phyloP scores from a whole-genome alignment of 2,329 filamentous ascomycete genomes.

The Intubia oerlemansii region DNA sequence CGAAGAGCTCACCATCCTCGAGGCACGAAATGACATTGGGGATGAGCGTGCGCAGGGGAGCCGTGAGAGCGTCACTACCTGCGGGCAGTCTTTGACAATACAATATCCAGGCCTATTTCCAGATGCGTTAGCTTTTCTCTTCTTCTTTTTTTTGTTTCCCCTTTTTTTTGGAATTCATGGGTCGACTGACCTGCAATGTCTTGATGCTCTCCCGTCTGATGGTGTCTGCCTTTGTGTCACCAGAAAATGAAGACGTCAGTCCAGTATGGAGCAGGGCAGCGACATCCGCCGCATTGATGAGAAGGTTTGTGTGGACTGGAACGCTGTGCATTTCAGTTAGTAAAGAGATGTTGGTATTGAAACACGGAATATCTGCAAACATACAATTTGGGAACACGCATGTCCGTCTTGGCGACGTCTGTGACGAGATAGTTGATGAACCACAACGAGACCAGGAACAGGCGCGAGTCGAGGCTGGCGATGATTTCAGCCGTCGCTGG shows the following conservation, averaged over 20 bases:
- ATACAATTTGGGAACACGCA: constrained; percentile 34
- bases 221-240: constrained; percentile 7
- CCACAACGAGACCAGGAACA: constrained; percentile 38
- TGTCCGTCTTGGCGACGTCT: constrained; percentile 46
- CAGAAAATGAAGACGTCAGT: constrained; percentile 3
- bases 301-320: constrained; percentile 28
- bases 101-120: constrained; percentile 51
- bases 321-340: background rate
- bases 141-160: background rate
- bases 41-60: constrained; percentile 37
- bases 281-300: constrained; percentile 27
- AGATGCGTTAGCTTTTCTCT: constrained; percentile 2
- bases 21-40: constrained; percentile 39
- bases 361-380: constrained; percentile 5
- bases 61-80: constrained; percentile 33
- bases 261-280: constrained; percentile 21
- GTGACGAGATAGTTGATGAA: constrained; percentile 43
- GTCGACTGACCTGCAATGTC: constrained; percentile 35
- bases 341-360: background rate
- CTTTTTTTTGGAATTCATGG: background rate
- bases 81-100: constrained; percentile 47
- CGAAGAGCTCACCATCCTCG: constrained; percentile 33
- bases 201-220: constrained; percentile 33
- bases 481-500: constrained; percentile 22
- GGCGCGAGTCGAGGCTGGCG: constrained; percentile 22